Evolutionary conservation across 1,284 basidiomycete species (phyloP).

Genomic region (Papiliotrema fonsecae): DNA sequence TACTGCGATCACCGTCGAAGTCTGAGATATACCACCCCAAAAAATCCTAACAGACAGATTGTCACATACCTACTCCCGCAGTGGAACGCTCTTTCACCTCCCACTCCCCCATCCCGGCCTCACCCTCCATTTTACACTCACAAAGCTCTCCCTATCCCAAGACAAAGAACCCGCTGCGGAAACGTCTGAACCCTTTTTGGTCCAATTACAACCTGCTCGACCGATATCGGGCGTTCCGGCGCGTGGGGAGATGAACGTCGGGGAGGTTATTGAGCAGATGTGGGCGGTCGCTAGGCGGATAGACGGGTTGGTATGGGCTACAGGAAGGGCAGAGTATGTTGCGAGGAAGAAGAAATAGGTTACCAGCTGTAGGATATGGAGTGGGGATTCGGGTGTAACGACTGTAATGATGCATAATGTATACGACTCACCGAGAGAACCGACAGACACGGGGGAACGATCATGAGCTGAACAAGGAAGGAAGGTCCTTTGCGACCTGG

Average conservation of each 20-base stretch:
- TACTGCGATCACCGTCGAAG: neutral
- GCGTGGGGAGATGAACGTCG: conserved; percentile 22
- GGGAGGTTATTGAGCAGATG: conserved; percentile 33
- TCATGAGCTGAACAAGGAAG: too few relatives aligned
- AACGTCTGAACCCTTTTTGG: conserved; percentile 30
- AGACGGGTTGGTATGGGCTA: conserved; percentile 37
- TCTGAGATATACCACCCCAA: too few relatives aligned
- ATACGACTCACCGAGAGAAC: too few relatives aligned
- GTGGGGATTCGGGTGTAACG: too few relatives aligned
- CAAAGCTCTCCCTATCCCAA: conserved; percentile 12
- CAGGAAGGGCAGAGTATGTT: too few relatives aligned
- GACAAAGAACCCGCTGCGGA: neutral
- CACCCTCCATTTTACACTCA: conserved; percentile 32
- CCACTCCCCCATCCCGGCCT: conserved; percentile 24
- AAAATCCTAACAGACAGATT: conserved; percentile 21
- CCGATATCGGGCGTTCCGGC: conserved; percentile 27
- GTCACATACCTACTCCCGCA: conserved; percentile 29
- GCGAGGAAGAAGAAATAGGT: too few relatives aligned
- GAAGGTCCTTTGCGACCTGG: too few relatives aligned
- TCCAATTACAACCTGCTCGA: conserved; percentile 31
- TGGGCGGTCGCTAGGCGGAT: conserved; percentile 23
- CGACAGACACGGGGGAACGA: too few relatives aligned
- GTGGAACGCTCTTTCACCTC: conserved; percentile 36
- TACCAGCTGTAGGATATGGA: too few relatives aligned
- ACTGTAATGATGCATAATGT: too few relatives aligned